Evolutionary conservation across 2,329 filamentous ascomycete genomes (phyloP).

Genomic region (Akanthomyces lecanii): DNA sequence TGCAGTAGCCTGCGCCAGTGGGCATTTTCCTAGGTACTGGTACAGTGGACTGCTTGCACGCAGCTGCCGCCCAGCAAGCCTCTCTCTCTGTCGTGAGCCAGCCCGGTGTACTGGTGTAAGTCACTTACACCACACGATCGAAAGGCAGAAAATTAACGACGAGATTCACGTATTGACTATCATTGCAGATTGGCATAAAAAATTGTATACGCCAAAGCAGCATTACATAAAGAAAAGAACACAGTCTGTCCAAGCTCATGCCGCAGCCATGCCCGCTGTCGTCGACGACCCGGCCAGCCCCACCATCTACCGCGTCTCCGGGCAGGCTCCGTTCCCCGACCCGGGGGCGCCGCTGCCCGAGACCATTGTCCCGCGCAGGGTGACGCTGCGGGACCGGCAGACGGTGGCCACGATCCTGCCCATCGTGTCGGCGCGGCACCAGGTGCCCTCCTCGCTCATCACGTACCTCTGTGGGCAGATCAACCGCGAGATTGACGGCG

Average conservation of each 20-base stretch:
- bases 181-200: not conserved
- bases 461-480: conserved; percentile 78
- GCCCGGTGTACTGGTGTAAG: not conserved
- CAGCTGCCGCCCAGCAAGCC: not conserved
- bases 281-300: conserved; percentile 71
- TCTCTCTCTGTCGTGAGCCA: no score
- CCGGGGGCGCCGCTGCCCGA: conserved; percentile 57
- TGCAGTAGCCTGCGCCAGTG: not conserved
- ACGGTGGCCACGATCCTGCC: conserved; percentile 81
- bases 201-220: not conserved
- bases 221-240: not conserved
- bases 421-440: conserved; percentile 63
- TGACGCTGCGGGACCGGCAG: conserved; percentile 77
- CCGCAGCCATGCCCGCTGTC: conserved; percentile 65
- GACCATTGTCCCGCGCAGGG: conserved; percentile 67
- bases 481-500: conserved; percentile 86
- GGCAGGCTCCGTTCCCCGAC: conserved; percentile 60
- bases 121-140: not conserved
- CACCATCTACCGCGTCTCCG: conserved; percentile 66
- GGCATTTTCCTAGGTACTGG: not conserved
- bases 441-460: conserved; percentile 72
- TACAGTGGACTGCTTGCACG: not conserved
- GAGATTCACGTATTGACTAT: not conserved
- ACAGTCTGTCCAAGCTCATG: not conserved
- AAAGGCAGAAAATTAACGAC: not conserved